phyloP scores from a whole-genome alignment of 2,329 filamentous ascomycete species.

The Aspergillus unguis region DNA sequence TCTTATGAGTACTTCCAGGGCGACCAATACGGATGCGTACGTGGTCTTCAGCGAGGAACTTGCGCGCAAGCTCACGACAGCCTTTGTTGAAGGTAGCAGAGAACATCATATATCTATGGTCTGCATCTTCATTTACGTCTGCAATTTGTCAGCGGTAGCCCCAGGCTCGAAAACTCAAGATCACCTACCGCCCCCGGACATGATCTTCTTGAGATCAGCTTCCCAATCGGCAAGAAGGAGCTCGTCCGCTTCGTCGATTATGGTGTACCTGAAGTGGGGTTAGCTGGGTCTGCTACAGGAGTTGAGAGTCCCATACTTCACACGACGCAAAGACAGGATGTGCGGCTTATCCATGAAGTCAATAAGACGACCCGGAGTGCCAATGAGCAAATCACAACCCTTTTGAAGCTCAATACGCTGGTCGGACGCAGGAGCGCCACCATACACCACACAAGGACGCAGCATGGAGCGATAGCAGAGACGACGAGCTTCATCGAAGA shows the following conservation, averaged over 20 bases:
- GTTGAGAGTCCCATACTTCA: slow-evolving; percentile 56
- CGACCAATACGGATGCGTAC: slow-evolving; percentile 83
- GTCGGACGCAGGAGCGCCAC: slow-evolving; percentile 68
- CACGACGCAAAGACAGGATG: slow-evolving; percentile 67
- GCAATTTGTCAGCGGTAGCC: slow-evolving; percentile 10
- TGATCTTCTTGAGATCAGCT: slow-evolving; percentile 68
- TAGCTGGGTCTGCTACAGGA: neutral
- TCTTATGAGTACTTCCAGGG: slow-evolving; percentile 74
- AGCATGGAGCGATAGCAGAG: slow-evolving; percentile 95
- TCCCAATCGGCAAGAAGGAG: slow-evolving; percentile 79
- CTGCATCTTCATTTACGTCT: slow-evolving; percentile 72
- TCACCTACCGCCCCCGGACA: slow-evolving; percentile 72
- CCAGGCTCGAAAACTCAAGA: neutral
- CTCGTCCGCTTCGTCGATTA: slow-evolving; percentile 95
- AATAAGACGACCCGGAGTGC: slow-evolving; percentile 78
- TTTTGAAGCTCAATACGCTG: slow-evolving; percentile 71
- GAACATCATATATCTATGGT: slow-evolving; percentile 75
- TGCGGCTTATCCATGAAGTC: slow-evolving; percentile 75
- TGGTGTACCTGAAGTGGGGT: slow-evolving; percentile 51
- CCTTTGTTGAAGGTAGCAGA: slow-evolving; percentile 88
- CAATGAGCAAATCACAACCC: slow-evolving; percentile 87
- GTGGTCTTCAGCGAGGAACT: slow-evolving; percentile 70
- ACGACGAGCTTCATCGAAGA: slow-evolving; percentile 89
- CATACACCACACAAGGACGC: slow-evolving; percentile 84
- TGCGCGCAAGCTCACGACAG: slow-evolving; percentile 70